Conservation (phyloP, 768 basidiomycete species). For the Trametes sanguinea region DNA sequence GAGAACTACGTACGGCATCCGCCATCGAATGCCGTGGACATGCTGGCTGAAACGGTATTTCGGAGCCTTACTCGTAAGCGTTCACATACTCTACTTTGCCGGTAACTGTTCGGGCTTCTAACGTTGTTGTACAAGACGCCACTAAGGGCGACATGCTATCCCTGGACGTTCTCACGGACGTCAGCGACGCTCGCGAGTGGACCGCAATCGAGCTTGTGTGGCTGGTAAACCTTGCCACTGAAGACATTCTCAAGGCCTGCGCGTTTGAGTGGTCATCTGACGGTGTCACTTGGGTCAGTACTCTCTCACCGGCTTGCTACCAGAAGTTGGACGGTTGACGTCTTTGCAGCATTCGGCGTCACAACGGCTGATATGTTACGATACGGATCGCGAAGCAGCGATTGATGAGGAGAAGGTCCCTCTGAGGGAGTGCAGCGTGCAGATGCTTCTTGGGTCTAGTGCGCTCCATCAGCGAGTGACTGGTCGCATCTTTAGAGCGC, state of each 20-base stretch:
- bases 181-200: slow-evolving; percentile 25
- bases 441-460: slow-evolving; percentile 19
- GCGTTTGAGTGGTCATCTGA: slow-evolving; percentile 27
- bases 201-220: slow-evolving; percentile 35
- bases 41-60: slow-evolving; percentile 50
- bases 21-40: slow-evolving; percentile 59
- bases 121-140: slow-evolving; percentile 24
- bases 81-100: neutral
- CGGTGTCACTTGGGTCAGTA: slow-evolving; percentile 28
- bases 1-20: slow-evolving; percentile 47
- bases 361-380: slow-evolving; percentile 20
- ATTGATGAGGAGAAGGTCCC: slow-evolving; percentile 4
- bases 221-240: slow-evolving; percentile 40
- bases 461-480: slow-evolving; percentile 18
- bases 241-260: slow-evolving; percentile 21
- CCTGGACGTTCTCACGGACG: slow-evolving; percentile 39
- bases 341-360: slow-evolving; percentile 8
- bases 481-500: slow-evolving; percentile 24
- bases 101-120: neutral
- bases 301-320: neutral
- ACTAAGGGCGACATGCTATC: slow-evolving; percentile 41
- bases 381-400: slow-evolving; percentile 4
- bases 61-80: slow-evolving; percentile 48
- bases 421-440: slow-evolving; percentile 24
- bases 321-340: neutral